phyloP scores from a whole-genome alignment of 805 yeast species.

The Candida multigemmis region DNA sequence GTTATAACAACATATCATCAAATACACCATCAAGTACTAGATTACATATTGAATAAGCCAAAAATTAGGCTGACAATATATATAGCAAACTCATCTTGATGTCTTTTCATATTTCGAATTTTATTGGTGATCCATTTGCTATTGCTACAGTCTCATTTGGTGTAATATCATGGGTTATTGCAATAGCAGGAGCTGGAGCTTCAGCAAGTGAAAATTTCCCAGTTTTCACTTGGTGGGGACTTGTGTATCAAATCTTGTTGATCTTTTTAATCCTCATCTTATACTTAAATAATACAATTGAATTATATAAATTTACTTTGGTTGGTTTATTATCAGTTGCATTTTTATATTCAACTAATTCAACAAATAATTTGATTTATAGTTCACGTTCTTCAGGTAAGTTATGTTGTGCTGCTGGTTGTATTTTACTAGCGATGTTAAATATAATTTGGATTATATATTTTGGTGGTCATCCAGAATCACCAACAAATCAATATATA shows the following conservation, averaged over 20 bases:
- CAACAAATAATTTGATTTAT: constrained; percentile 75
- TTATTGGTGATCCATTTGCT: constrained; percentile 82
- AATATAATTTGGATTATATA: constrained; percentile 82
- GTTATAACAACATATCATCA: too few relatives aligned
- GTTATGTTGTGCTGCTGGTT: constrained; percentile 91
- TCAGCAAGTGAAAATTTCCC: constrained; percentile 43
- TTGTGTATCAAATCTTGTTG: constrained; percentile 66
- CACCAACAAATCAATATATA: constrained; percentile 77
- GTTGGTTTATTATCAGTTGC: constrained; percentile 60
- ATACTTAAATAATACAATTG: constrained; percentile 55
- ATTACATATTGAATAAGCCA: too few relatives aligned
- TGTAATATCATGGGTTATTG: constrained; percentile 73
- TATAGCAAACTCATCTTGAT: constrained; percentile 7
- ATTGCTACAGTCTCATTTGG: constrained; percentile 72
- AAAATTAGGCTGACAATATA: too few relatives aligned
- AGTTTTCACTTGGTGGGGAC: constrained; percentile 93
- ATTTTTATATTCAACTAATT: constrained; percentile 75
- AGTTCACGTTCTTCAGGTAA: constrained; percentile 44
- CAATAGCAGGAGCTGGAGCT: constrained; percentile 75
- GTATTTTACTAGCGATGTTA: constrained; percentile 70
- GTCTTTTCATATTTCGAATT: constrained; percentile 37
- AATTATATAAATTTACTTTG: constrained; percentile 54
- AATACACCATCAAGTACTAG: too few relatives aligned
- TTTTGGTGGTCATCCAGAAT: constrained; percentile 83
- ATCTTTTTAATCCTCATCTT: constrained; percentile 41